Percentiles rank a stretch among this genome's conserved stretches.
Evolutionary conservation across 805 yeast genomes (phyloP).

Genomic region (Metschnikowia arizonensis): DNA sequence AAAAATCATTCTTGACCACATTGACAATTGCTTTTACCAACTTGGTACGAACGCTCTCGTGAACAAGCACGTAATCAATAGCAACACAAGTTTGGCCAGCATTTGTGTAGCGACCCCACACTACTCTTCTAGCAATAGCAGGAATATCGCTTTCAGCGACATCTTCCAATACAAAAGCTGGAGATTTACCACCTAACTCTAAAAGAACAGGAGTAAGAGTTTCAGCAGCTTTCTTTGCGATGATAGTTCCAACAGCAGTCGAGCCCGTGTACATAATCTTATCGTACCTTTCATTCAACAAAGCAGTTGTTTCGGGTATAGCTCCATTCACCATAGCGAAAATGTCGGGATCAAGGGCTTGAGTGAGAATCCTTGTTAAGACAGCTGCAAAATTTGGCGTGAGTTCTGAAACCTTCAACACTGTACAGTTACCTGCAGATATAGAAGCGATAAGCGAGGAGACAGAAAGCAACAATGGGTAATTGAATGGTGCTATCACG

Average conservation of each 20-base stretch:
- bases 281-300: constrained; percentile 67
- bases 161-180: constrained; percentile 62
- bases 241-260: constrained; percentile 66
- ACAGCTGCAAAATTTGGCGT: constrained; percentile 57
- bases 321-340: constrained; percentile 71
- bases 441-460: constrained; percentile 74
- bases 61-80: constrained; percentile 77
- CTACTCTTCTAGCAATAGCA: constrained; percentile 53
- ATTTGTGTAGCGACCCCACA: constrained; percentile 75
- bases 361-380: constrained; percentile 52
- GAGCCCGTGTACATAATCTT: constrained; percentile 87
- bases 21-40: constrained; percentile 42
- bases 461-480: constrained; percentile 62
- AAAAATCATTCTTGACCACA: constrained; percentile 43
- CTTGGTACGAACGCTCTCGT: constrained; percentile 49
- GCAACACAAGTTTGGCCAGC: constrained; percentile 92
- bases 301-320: constrained; percentile 44
- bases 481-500: constrained; percentile 77
- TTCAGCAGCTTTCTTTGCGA: constrained; percentile 81
- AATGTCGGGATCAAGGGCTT: constrained; percentile 52
- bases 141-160: constrained; percentile 42
- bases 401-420: constrained; percentile 71
- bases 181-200: constrained; percentile 93
- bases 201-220: constrained; percentile 73
- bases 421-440: constrained; percentile 80